Conservation (phyloP, 805 yeast genomes). For the Kluyveromyces siamensis region DNA sequence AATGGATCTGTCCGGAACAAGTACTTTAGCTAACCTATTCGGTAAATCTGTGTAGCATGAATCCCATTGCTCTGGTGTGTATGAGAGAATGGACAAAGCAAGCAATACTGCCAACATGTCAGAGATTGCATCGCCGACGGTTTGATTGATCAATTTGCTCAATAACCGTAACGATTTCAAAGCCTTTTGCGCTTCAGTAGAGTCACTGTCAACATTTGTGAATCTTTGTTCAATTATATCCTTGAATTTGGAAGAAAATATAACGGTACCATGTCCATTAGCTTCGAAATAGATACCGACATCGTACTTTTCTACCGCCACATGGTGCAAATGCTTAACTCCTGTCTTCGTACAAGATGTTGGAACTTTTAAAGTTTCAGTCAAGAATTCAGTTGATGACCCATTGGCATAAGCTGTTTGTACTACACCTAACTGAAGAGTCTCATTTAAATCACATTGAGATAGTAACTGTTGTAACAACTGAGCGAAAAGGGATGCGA, state of each 20-base stretch:
- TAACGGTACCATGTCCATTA: conserved; percentile 97
- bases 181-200: conserved; percentile 40
- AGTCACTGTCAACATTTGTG: conserved; percentile 27
- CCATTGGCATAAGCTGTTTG: conserved; percentile 99
- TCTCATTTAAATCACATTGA: conserved; percentile 33
- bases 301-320: conserved; percentile 72
- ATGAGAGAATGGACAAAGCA: conserved; percentile 45
- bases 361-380: conserved; percentile 54
- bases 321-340: conserved; percentile 90
- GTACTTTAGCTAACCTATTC: conserved; percentile 69
- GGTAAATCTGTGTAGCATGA: conserved; percentile 75
- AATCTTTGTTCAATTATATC: conserved; percentile 32
- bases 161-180: conserved; percentile 49
- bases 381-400: conserved; percentile 66
- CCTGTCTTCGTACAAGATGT: conserved; percentile 92
- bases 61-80: conserved; percentile 69
- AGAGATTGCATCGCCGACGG: conserved; percentile 98
- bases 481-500: conserved; percentile 73
- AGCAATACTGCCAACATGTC: conserved; percentile 74
- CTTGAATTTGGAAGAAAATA: conserved; percentile 53
- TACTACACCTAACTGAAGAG: conserved; percentile 63
- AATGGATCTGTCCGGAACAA: conserved; percentile 69
- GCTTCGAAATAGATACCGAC: conserved; percentile 96
- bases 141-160: conserved; percentile 76
- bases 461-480: conserved; percentile 46